Evolutionary conservation across 257 asterid genomes (phyloP).

Genomic region (Solanum gandarillasii): DNA sequence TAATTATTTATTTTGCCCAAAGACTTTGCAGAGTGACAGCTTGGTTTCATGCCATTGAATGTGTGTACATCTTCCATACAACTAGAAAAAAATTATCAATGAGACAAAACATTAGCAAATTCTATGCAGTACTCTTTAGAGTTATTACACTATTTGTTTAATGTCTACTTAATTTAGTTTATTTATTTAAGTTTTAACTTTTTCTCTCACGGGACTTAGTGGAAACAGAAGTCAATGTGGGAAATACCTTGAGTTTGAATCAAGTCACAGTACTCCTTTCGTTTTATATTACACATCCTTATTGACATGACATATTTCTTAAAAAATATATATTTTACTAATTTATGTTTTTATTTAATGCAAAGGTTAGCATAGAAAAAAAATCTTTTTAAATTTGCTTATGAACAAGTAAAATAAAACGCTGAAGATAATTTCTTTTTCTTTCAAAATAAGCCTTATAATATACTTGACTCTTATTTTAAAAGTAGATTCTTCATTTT

Average conservation of each 20-base stretch:
- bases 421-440: neutral
- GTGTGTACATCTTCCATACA: constrained; percentile 16
- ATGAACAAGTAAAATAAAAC: too few relatives aligned
- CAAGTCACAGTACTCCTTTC: neutral
- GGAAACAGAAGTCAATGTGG: constrained; percentile 19
- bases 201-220: constrained; percentile 8
- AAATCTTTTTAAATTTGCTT: too few relatives aligned
- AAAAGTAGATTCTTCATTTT: neutral
- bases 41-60: constrained; percentile 21
- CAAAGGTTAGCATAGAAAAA: neutral
- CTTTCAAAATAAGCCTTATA: neutral
- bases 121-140: constrained; percentile 7
- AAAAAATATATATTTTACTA: too few relatives aligned
- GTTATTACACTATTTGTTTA: constrained; percentile 3
- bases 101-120: constrained; percentile 27
- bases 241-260: neutral
- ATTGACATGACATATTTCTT: neutral
- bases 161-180: neutral
- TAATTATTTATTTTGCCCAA: constrained; percentile 2
- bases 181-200: neutral
- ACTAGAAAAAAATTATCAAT: constrained; percentile 11
- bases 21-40: constrained; percentile 29
- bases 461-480: neutral
- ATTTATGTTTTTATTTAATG: too few relatives aligned
- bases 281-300: neutral